These are phyloP conservation scores for Musa balbisiana DNA, from an alignment of 202 grass and related monocot species.

Conservation along the genomic window DNA sequence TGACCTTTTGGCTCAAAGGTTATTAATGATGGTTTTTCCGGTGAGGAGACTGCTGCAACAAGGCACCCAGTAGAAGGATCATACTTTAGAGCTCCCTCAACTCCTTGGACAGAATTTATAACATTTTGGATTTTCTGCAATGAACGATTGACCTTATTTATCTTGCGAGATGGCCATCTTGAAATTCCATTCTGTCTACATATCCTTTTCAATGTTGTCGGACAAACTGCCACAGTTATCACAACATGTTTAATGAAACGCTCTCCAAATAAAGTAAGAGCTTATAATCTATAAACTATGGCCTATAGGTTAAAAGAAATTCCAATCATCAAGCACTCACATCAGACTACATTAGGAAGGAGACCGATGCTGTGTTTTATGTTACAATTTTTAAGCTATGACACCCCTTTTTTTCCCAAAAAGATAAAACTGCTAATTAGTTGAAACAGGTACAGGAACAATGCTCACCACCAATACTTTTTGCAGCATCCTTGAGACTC, in stretches of 20 bases:
- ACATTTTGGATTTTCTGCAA: constrained; percentile 54
- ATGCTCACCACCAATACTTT: constrained; percentile 23
- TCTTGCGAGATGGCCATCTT: constrained; percentile 72
- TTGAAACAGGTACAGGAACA: constrained; percentile 2
- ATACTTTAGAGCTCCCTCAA: constrained; percentile 38
- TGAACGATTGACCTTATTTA: constrained; percentile 65
- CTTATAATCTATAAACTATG: background rate
- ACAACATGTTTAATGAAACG: background rate
- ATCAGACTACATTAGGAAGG: too few relatives aligned
- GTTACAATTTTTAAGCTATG: background rate
- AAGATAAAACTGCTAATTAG: background rate
- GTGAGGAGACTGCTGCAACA: constrained; percentile 25
- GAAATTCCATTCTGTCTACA: constrained; percentile 51
- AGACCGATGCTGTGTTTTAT: background rate
- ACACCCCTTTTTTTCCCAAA: background rate
- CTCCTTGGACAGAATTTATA: constrained; percentile 51
- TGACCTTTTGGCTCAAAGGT: background rate
- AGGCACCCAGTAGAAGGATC: constrained; percentile 50
- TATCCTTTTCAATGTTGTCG: constrained; percentile 63
- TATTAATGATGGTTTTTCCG: constrained; percentile 18
- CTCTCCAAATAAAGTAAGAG: constrained; percentile 7
- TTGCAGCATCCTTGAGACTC: constrained; percentile 27
- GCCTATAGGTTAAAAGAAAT: too few relatives aligned
- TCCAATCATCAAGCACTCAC: too few relatives aligned
- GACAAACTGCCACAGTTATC: constrained; percentile 42